Base-by-base conservation (phyloP, 371 early-diverging fungal genomes). In the Polyrhizophydium stewartii region DNA sequence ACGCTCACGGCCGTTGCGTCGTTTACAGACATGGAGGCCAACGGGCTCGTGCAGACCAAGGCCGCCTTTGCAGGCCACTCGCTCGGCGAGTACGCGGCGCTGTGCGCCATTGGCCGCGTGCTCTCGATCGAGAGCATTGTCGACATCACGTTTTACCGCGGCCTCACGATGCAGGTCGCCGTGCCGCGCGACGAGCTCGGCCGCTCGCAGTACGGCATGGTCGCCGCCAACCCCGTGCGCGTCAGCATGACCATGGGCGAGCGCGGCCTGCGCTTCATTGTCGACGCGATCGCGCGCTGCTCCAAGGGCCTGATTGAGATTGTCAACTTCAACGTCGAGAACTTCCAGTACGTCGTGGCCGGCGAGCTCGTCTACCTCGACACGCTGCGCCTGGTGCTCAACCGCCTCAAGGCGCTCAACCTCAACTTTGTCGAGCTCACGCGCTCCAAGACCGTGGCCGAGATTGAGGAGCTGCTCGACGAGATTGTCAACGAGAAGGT, bases 271-370 rank as follows among this genome's bases (percentile, higher is more conserved):
- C 82, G 86, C 59, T 85, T 87, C 62, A 84, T 92, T 30, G 91
- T 97, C 30, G 85, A 87, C 64, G 79, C 90, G 37, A 91, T 96
- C 69, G 89, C 89, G 60, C 82, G 86, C 64, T 79, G 84, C 61
- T 85, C 88, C 57, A 77, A 81, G 47, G 89, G 87, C 49, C 84
- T 97, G 32, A 75, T 95, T 58, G 96, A 97, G 69, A 92, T 97
- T 69, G 96, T 95, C 71, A 97, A 97, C 85, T 92, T 88, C 81
- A 97, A 97, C 83, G 96, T 97, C 35, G 92, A 91, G 62, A 92
- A 89, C 85, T 87, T 89, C 86, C 97, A 97, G 79, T 96, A 95
- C 68, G 95, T 96, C 32, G 89, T 92, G 35, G 91, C 97, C 56
- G 97, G 97, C 71, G 89, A 93, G 50, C 76, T 89, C 60, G 76